Percentiles rank a stretch among this genome's conserved stretches.
Conservation (phyloP, 2,329 filamentous ascomycete species). For the Claviceps sorghi region DNA sequence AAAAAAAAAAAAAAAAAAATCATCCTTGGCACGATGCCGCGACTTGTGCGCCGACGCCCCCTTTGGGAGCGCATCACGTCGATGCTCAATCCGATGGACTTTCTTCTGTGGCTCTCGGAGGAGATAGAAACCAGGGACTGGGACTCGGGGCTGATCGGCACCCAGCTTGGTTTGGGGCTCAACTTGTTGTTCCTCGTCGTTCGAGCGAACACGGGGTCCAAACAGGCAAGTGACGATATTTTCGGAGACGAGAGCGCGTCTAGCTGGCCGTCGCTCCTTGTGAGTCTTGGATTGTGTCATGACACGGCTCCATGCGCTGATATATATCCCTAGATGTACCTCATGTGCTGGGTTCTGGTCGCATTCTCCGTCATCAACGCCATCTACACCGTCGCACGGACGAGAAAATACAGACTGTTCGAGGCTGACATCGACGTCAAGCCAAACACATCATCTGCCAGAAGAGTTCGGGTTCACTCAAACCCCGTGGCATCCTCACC, state of each 20-base stretch:
- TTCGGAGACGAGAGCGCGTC: constrained; percentile 58
- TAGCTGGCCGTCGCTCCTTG: constrained; percentile 48
- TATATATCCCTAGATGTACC: constrained; percentile 37
- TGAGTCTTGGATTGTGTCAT: constrained; percentile 19
- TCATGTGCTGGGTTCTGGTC: constrained; percentile 56
- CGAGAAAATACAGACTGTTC: constrained; percentile 80
- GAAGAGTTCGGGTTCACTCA: constrained; percentile 76
- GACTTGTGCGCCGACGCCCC: constrained; percentile 68
- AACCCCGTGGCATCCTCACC: constrained; percentile 67
- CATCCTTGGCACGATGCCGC: constrained; percentile 39
- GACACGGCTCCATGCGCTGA: background rate
- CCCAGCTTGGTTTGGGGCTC: constrained; percentile 57
- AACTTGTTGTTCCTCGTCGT: constrained; percentile 74
- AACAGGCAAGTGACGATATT: constrained; percentile 56
- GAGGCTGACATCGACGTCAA: constrained; percentile 66
- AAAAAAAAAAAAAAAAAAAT: too few relatives aligned
- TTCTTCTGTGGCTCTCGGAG: constrained; percentile 80
- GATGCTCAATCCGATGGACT: constrained; percentile 75
- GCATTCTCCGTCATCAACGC: constrained; percentile 60
- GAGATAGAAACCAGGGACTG: constrained; percentile 85
- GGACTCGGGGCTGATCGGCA: constrained; percentile 67
- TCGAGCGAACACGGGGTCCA: constrained; percentile 54
- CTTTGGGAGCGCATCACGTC: constrained; percentile 67
- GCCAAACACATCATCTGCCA: constrained; percentile 70
- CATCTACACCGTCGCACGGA: constrained; percentile 66